phyloP scores from a whole-genome alignment of 441 rosid genomes.

The Eutrema salsugineum region DNA sequence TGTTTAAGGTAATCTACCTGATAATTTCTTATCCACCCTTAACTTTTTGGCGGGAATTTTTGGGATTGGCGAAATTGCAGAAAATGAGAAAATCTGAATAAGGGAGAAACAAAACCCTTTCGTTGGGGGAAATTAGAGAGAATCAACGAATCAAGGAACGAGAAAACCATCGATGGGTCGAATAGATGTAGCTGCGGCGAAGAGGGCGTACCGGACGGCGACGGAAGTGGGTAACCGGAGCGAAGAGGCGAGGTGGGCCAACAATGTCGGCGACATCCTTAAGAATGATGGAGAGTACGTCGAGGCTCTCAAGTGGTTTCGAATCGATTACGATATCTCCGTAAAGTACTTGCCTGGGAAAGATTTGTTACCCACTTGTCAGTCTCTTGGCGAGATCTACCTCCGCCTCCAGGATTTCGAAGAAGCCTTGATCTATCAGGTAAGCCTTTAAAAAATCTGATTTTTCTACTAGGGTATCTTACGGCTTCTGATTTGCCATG shows the following conservation, averaged over 20 bases:
- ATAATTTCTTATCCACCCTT: neutral
- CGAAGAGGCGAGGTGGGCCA: constrained; percentile 98
- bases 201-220: constrained; percentile 62
- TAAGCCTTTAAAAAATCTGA: constrained; percentile 8
- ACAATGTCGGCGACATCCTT: constrained; percentile 69
- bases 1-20: neutral
- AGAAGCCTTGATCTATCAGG: constrained; percentile 82
- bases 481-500: neutral
- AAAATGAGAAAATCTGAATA: neutral
- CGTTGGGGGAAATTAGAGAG: neutral
- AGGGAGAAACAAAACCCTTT: neutral
- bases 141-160: neutral
- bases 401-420: constrained; percentile 60
- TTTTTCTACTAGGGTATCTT: neutral
- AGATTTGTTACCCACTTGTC: constrained; percentile 83
- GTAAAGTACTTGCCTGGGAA: constrained; percentile 61
- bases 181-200: constrained; percentile 53
- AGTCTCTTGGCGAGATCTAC: constrained; percentile 86
- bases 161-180: constrained; percentile 41
- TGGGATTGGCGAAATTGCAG: neutral
- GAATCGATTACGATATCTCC: constrained; percentile 74
- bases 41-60: constrained; percentile 27
- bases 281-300: constrained; percentile 93
- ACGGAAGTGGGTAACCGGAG: constrained; percentile 66
- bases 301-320: constrained; percentile 84